Evolutionary conservation across 2,329 filamentous ascomycete genomes (phyloP).

Genomic region (Colletotrichum gigasporum): DNA sequence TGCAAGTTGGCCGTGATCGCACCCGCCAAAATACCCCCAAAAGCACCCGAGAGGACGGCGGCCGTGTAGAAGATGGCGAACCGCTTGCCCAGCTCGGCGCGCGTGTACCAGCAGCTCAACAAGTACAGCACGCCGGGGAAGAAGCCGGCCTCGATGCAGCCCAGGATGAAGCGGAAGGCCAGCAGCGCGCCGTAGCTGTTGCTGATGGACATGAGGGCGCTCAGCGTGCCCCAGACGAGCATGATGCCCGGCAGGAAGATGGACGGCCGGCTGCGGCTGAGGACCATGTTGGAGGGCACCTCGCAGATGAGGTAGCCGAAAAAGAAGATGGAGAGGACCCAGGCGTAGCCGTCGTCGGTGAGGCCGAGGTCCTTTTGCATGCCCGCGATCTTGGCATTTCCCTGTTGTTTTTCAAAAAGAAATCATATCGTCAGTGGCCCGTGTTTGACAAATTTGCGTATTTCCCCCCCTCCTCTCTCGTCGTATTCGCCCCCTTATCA

Average conservation of each 20-base stretch:
- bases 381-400: conserved; percentile 61
- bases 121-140: conserved; percentile 61
- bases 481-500: background rate
- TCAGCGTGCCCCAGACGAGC: conserved; percentile 56
- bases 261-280: conserved; percentile 57
- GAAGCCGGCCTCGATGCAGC: conserved; percentile 60
- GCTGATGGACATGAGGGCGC: conserved; percentile 60
- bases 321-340: conserved; percentile 64
- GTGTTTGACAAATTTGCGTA: background rate
- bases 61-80: conserved; percentile 68
- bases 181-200: conserved; percentile 58
- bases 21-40: conserved; percentile 59
- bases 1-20: conserved; percentile 56
- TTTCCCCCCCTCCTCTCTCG: background rate
- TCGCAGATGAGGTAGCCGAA: conserved; percentile 62
- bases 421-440: conserved; percentile 4
- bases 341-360: conserved; percentile 58
- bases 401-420: conserved; percentile 35
- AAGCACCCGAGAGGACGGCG: conserved; percentile 61
- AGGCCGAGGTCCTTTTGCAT: conserved; percentile 57
- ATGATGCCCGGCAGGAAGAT: conserved; percentile 61
- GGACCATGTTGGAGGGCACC: conserved; percentile 63
- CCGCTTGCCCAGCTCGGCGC: conserved; percentile 49
- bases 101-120: conserved; percentile 66
- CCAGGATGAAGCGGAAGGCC: conserved; percentile 55